Conservation (phyloP, 441 rosid genomes). For the Gossypium davidsonii region DNA sequence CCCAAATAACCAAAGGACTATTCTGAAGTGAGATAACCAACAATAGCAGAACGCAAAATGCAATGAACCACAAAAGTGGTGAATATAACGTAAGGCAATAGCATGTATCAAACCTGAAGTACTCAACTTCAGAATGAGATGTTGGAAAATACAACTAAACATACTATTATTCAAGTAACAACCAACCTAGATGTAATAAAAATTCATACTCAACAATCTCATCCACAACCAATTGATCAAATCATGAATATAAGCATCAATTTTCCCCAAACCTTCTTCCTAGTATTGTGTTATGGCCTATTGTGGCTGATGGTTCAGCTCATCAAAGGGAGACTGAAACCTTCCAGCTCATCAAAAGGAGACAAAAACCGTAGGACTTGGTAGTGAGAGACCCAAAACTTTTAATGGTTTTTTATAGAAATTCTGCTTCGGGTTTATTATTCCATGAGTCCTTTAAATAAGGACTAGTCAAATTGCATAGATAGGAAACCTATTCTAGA, state of each 20-base stretch:
- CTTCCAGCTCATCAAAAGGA: too few relatives aligned
- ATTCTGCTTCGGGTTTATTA: too few relatives aligned
- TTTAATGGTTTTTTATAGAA: too few relatives aligned
- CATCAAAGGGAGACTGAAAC: too few relatives aligned
- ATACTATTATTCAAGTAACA: not conserved
- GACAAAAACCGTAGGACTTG: too few relatives aligned
- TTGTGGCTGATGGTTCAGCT: too few relatives aligned
- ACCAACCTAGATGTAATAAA: not conserved
- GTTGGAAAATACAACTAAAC: not conserved
- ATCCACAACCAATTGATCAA: not conserved
- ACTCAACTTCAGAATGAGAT: not conserved
- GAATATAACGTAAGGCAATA: not conserved
- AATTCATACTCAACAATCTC: not conserved
- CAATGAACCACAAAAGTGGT: not conserved
- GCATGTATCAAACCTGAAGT: not conserved
- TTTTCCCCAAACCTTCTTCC: not conserved
- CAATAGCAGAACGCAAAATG: not conserved
- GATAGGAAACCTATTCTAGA: too few relatives aligned
- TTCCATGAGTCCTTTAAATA: too few relatives aligned
- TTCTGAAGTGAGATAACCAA: not conserved
- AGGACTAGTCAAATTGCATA: too few relatives aligned
- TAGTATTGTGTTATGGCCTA: too few relatives aligned
- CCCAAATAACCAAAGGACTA: not conserved
- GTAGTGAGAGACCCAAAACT: too few relatives aligned
- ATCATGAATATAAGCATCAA: not conserved